Evolutionary conservation across 305 asterid species (phyloP).

Genomic region (Fraxinus dipetala): DNA sequence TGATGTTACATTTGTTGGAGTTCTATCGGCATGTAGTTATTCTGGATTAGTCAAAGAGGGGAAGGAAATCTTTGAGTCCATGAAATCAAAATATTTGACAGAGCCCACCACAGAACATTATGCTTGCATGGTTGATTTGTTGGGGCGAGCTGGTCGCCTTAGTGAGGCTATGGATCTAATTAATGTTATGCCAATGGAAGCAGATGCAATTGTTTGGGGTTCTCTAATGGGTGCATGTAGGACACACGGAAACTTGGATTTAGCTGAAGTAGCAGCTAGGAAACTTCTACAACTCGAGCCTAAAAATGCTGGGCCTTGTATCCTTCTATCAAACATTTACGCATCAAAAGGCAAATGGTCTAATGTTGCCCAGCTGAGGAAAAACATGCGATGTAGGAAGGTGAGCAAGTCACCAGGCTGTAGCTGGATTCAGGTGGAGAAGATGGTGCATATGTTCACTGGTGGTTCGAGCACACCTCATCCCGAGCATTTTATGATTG

Average conservation of each 20-base stretch:
- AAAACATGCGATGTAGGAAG: conserved; percentile 39
- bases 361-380: conserved; percentile 57
- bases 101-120: conserved; percentile 55
- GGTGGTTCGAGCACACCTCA: conserved; percentile 50
- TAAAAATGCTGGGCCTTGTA: conserved; percentile 49
- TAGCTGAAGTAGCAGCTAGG: conserved; percentile 63
- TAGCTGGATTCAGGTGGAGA: conserved; percentile 75
- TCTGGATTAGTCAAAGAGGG: conserved; percentile 65
- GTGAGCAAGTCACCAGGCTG: conserved; percentile 61
- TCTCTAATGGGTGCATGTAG: conserved; percentile 71
- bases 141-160: conserved; percentile 60
- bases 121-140: conserved; percentile 72
- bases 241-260: conserved; percentile 49
- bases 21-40: conserved; percentile 72
- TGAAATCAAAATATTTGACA: conserved; percentile 49
- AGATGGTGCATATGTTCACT: conserved; percentile 61
- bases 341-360: conserved; percentile 64
- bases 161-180: conserved; percentile 53
- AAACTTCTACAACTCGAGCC: conserved; percentile 61
- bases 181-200: conserved; percentile 48
- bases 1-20: conserved; percentile 50
- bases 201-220: conserved; percentile 74
- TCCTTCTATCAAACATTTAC: conserved; percentile 57
- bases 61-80: conserved; percentile 50
- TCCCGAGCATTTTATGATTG: conserved; percentile 45